A percentile compares a stretch with the other conserved stretches of the same genome.
These are phyloP conservation scores for Sporothrix phasma DNA, from an alignment of 2,329 filamentous ascomycete genomes.

Conservation along the genomic window DNA sequence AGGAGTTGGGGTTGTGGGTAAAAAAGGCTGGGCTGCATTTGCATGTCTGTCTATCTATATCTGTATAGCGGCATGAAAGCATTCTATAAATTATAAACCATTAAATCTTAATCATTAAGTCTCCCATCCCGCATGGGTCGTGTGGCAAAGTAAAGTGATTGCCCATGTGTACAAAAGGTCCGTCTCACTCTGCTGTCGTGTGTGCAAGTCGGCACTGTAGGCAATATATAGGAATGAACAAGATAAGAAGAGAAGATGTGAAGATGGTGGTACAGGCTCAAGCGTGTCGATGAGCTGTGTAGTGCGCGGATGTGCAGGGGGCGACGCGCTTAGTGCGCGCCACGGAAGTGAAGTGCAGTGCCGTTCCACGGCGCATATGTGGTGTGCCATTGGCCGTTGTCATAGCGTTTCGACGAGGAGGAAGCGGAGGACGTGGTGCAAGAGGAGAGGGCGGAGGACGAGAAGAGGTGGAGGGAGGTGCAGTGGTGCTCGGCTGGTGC, in stretches of 20 bases:
- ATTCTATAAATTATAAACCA: background rate
- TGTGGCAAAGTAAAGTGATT: background rate
- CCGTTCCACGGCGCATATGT: constrained; percentile 36
- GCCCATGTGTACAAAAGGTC: background rate
- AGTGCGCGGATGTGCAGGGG: background rate
- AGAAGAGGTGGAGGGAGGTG: background rate
- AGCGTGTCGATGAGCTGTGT: background rate
- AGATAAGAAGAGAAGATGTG: background rate
- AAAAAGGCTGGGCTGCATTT: background rate
- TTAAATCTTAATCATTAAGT: background rate
- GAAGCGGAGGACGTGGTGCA: constrained; percentile 5
- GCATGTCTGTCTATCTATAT: background rate
- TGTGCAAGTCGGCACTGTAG: background rate
- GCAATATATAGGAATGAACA: background rate
- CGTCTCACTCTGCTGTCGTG: background rate
- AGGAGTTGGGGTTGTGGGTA: background rate
- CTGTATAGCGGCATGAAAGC: too few relatives aligned
- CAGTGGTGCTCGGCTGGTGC: background rate
- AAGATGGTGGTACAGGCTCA: background rate
- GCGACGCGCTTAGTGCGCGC: background rate
- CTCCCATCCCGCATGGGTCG: too few relatives aligned
- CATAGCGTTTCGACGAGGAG: constrained; percentile 24
- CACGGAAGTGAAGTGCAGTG: constrained; percentile 23
- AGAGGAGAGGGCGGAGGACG: background rate
- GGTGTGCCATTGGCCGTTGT: constrained; percentile 38